Base-by-base conservation (phyloP, 352 stramenopile species). In the Chrysophaeum taylorii region DNA sequence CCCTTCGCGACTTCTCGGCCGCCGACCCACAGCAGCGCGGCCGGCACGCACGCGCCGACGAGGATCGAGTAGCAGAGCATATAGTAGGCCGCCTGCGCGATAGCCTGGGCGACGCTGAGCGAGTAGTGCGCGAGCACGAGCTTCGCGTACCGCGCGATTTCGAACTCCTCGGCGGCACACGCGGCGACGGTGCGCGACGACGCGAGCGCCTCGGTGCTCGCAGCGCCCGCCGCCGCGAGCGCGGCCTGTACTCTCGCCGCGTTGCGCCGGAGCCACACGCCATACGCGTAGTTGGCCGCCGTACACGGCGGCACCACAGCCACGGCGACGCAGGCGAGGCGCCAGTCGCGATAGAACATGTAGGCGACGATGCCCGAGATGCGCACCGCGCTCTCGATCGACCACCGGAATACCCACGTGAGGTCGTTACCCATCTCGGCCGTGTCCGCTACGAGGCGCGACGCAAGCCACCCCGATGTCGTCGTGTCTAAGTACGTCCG, bases 371-470 rank as follows among this genome's bases (percentile, higher is more conserved):
- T 88, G n/a, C 80, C 82, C 18, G 74, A 75, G 38, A 87, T 88
- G 23, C 85, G 73, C 18, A 91, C 80, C 0, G 82, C 64, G n/a
- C 78, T 78, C 75, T 91, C 84, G 43, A 88, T 85, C 54, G 72
- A 82, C 66, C 87, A 89, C 16, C 84, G 75, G 57, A 89, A 89
- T 61, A 89, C 86, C 84, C 84, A 88, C 27, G 83, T 88, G 38
- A 91, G 72, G 73, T 91, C 83, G 63, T 53, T 35, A 61, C 25
- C 79, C 81, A 91, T 87, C 78, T 85, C 80, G 36, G 79, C 79
- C 68, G 81, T 88, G 77, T 91, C 85, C 25, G 76, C 81, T 62
- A 74, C 86, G 2, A 91, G 75, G 43, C 85, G 74, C 25, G 78
- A 86, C n/a, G 79, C 74, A 27, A 89, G 73, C 57, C 87, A 78